Evolutionary conservation across 2,329 filamentous ascomycete species (phyloP), one percentile per base, ranked within the genome.

Genomic region (Karstenula rhodostoma): DNA sequence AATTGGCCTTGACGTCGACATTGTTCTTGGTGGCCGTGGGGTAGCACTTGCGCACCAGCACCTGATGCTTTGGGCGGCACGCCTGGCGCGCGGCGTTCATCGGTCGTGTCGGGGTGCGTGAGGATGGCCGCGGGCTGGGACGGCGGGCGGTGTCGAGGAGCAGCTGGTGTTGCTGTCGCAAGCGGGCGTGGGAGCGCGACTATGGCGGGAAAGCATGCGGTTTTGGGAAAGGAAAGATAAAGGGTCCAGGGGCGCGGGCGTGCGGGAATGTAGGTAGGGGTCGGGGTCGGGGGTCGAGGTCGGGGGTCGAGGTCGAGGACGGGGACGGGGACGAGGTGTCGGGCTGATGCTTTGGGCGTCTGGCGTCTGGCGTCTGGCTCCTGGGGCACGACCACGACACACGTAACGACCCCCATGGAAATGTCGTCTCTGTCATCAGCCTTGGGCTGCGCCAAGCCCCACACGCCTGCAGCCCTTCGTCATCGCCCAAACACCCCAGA

Each of bases 41-140:
- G 79, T 97, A 99, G 84, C 94, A 98, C 82, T 97, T 97, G 67
- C 97, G 87, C 68, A 97, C 90, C 63, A 98, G 84, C 70, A 97
- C 92, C 85, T 98, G 94, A 82, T 99, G 95, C 84, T 97, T 98
- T 29, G 95, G 94, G 62, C 94, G 92, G 79, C 83, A 85, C 69
- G 83, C 84, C 76, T 89, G 85, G 66, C 86, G 84, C 68, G 86
- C 80, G 63, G 84, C 80, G 73, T 87, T 81, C 83, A 88, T 87
- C 61, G 72, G 61, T 48, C 57, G 42, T 49, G 42, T 13, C n/a
- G 47, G n/a, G 22, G 59, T 22, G 49, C 17, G 25, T 1, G 49
- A 3, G 6, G 49, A 22, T 13, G 51, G 46, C 32, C 22, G 42
- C 10, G 17, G 13, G 51, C 35, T 44, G 6, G 40, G 33, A 35